Percentiles rank a stretch among this genome's conserved stretches.
These are phyloP conservation scores for Fusarium neocosmosporiellum DNA, from an alignment of 2,329 filamentous ascomycete species.

Conservation along the genomic window DNA sequence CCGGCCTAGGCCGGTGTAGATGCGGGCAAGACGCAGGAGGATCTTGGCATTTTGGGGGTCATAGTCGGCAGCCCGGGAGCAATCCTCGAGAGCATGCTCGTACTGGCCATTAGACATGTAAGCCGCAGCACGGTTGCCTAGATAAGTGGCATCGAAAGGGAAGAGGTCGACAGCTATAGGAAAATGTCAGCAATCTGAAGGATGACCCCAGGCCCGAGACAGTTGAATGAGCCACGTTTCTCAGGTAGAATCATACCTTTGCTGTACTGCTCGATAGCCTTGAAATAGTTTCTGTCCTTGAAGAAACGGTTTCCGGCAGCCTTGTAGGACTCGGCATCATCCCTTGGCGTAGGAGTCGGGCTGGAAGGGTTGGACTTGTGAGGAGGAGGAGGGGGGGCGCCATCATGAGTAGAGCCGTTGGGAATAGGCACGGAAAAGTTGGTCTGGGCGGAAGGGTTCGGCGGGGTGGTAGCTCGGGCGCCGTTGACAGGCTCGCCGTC, in stretches of 20 bases:
- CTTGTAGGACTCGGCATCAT: constrained; percentile 93
- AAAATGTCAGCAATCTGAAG: constrained; percentile 32
- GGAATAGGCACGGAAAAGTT: constrained; percentile 66
- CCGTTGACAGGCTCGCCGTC: constrained; percentile 72
- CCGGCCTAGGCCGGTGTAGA: constrained; percentile 92
- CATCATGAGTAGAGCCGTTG: constrained; percentile 56
- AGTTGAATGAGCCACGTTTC: background rate
- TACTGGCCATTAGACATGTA: constrained; percentile 90
- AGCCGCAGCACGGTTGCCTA: constrained; percentile 94
- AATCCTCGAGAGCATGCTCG: constrained; percentile 85
- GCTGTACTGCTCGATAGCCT: constrained; percentile 92
- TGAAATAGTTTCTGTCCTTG: constrained; percentile 90
- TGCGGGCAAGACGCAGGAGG: constrained; percentile 85
- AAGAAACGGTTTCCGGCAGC: constrained; percentile 95
- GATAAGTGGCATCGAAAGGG: constrained; percentile 86
- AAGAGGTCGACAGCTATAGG: constrained; percentile 84
- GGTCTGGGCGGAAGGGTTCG: constrained; percentile 54
- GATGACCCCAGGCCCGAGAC: background rate
- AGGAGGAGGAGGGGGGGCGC: constrained; percentile 75
- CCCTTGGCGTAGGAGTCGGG: constrained; percentile 64
- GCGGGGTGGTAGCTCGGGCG: constrained; percentile 61
- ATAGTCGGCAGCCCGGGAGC: constrained; percentile 81
- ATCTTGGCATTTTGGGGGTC: constrained; percentile 91
- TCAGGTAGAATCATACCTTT: constrained; percentile 73
- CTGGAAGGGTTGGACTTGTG: constrained; percentile 74